These are phyloP conservation scores for Sphaerosporella brunnea DNA, from an alignment of 495 filamentous ascomycete species.

Conservation along the genomic window DNA sequence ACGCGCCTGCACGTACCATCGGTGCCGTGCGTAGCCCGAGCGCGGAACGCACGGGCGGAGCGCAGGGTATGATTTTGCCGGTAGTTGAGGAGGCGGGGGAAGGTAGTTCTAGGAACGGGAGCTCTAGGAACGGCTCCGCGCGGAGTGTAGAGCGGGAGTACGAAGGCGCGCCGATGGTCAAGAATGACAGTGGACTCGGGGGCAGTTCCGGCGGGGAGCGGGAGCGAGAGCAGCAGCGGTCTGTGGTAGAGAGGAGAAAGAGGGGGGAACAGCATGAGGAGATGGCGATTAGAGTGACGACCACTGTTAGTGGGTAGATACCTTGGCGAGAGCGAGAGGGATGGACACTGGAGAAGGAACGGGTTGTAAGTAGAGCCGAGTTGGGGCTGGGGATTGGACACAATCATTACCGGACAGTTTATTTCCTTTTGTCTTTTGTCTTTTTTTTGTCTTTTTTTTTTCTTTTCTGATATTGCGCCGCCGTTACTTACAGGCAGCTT, in stretches of 20 bases:
- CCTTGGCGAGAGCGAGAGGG: background rate
- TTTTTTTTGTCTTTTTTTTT: conserved; percentile 18
- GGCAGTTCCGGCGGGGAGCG: conserved; percentile 5
- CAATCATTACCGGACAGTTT: background rate
- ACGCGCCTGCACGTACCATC: conserved; percentile 32
- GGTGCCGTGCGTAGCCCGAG: conserved; percentile 35
- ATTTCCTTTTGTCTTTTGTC: background rate
- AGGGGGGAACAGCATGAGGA: conserved; percentile 13
- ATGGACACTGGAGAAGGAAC: background rate
- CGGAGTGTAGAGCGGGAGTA: conserved; percentile 27
- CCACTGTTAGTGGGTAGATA: conserved; percentile 17
- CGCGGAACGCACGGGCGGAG: conserved; percentile 36
- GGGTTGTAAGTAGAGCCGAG: background rate
- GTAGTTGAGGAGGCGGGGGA: conserved; percentile 86
- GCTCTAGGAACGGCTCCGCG: conserved; percentile 24
- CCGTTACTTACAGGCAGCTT: too few species aligned
- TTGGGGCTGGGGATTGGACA: background rate
- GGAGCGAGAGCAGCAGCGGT: background rate
- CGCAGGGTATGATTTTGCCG: conserved; percentile 54
- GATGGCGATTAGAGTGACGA: conserved; percentile 22
- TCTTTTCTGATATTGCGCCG: too few species aligned
- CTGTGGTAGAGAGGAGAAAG: background rate
- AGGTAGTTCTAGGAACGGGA: conserved; percentile 50
- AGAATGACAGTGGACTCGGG: conserved; percentile 30
- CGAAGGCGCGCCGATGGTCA: conserved; percentile 21